A percentile compares a stretch with the other conserved stretches of the same genome.
Conservation (phyloP, 2,329 filamentous ascomycete genomes). For the Dryadomyces quercivorus region DNA sequence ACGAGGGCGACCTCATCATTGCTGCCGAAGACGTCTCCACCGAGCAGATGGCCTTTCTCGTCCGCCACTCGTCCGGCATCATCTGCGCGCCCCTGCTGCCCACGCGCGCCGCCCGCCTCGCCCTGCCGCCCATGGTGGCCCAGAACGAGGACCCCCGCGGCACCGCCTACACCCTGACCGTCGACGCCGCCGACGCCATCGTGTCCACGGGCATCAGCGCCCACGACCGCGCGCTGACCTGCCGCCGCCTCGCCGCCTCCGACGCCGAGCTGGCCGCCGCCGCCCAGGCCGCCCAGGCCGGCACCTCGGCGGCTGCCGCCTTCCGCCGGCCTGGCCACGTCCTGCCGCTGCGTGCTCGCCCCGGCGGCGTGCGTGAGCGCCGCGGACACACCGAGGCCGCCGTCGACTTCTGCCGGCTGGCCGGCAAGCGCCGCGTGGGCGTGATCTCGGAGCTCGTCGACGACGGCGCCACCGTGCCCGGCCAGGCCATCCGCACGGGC, state of each 20-base stretch:
- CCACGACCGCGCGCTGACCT: slow-evolving; percentile 73
- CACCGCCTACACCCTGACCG: slow-evolving; percentile 85
- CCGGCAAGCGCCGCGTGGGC: slow-evolving; percentile 63
- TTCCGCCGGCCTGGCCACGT: slow-evolving; percentile 85
- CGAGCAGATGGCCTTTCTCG: slow-evolving; percentile 90
- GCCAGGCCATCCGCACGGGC: slow-evolving; percentile 50
- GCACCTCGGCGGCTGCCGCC: slow-evolving; percentile 37
- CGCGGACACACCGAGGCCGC: slow-evolving; percentile 88
- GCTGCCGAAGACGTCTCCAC: slow-evolving; percentile 74
- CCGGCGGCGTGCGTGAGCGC: slow-evolving; percentile 69
- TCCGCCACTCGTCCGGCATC: slow-evolving; percentile 80
- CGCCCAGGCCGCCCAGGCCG: slow-evolving; percentile 24
- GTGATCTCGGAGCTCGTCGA: slow-evolving; percentile 90
- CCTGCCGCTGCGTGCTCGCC: slow-evolving; percentile 66
- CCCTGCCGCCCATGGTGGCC: slow-evolving; percentile 80
- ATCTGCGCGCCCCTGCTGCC: slow-evolving; percentile 78
- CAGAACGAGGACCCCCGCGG: slow-evolving; percentile 67
- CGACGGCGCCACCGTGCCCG: slow-evolving; percentile 62
- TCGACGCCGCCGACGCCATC: slow-evolving; percentile 62
- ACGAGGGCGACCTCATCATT: slow-evolving; percentile 97
- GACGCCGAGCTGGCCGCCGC: slow-evolving; percentile 8
- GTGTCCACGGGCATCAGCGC: slow-evolving; percentile 86
- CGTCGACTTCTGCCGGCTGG: slow-evolving; percentile 76
- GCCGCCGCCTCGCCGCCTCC: slow-evolving; percentile 54
- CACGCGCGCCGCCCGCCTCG: slow-evolving; percentile 54